phyloP scores from a whole-genome alignment of 257 asterid species.

The Nicotiana attenuata region DNA sequence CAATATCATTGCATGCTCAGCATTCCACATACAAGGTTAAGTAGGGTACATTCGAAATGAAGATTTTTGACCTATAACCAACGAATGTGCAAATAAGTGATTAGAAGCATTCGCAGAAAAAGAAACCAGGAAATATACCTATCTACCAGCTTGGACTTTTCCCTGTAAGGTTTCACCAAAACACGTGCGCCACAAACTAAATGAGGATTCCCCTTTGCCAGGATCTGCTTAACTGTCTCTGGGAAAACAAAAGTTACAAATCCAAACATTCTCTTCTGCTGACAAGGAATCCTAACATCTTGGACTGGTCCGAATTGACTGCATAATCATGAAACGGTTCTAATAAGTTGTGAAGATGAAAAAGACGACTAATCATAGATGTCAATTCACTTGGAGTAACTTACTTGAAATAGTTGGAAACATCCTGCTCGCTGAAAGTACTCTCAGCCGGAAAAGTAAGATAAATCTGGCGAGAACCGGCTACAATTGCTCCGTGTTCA shows the following conservation, averaged over 20 bases:
- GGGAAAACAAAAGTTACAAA: constrained; percentile 67
- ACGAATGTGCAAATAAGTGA: background rate
- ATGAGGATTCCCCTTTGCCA: constrained; percentile 84
- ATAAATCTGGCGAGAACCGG: constrained; percentile 73
- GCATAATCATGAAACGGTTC: constrained; percentile 34
- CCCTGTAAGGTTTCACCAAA: constrained; percentile 87
- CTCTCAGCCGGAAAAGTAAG: constrained; percentile 87
- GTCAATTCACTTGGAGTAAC: background rate
- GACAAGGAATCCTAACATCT: constrained; percentile 93
- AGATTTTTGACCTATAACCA: background rate
- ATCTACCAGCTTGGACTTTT: constrained; percentile 59
- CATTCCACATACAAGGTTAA: background rate
- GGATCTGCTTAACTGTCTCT: constrained; percentile 59
- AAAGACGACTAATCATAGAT: background rate
- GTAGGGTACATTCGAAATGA: background rate
- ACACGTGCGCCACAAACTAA: constrained; percentile 84
- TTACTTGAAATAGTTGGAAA: constrained; percentile 65
- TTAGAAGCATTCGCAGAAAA: background rate
- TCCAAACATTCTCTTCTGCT: constrained; percentile 85
- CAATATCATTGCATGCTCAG: background rate
- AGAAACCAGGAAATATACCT: constrained; percentile 30
- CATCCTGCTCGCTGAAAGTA: constrained; percentile 72
- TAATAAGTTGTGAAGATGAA: too few species aligned
- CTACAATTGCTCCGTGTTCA: constrained; percentile 67
- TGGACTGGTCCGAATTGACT: constrained; percentile 68